Evolutionary conservation across 768 basidiomycete genomes (phyloP).

Genomic region (Xerocomus brunneocitrinus): DNA sequence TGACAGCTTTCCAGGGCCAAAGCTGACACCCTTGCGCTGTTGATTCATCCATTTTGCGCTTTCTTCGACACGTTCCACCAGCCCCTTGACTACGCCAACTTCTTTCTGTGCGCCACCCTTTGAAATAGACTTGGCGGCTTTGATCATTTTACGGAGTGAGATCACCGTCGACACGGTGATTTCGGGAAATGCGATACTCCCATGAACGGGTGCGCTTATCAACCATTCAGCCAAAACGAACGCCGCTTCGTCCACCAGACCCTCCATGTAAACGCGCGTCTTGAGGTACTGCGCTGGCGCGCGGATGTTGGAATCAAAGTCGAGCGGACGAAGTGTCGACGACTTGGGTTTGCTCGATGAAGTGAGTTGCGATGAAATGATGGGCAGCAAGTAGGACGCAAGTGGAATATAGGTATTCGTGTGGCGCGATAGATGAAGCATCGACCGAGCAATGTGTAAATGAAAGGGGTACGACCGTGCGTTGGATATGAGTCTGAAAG

Average conservation of each 20-base stretch:
- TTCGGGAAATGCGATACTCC: slow-evolving; percentile 92
- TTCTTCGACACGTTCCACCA: slow-evolving; percentile 87
- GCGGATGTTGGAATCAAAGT: slow-evolving; percentile 83
- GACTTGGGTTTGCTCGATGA: slow-evolving; percentile 70
- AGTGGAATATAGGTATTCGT: slow-evolving; percentile 86
- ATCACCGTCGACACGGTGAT: slow-evolving; percentile 75
- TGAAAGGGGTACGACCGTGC: slow-evolving; percentile 93
- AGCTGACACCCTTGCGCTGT: slow-evolving; percentile 61
- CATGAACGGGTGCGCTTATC: slow-evolving; percentile 62
- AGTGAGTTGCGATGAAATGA: slow-evolving; percentile 71
- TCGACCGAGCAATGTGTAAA: slow-evolving; percentile 84
- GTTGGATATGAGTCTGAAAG: slow-evolving; percentile 76
- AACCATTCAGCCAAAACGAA: slow-evolving; percentile 84
- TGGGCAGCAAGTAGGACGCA: slow-evolving; percentile 80
- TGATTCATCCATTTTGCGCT: slow-evolving; percentile 75
- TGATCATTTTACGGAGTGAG: slow-evolving; percentile 68
- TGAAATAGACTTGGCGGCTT: slow-evolving; percentile 46
- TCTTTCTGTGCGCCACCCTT: slow-evolving; percentile 46
- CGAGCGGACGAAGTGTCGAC: slow-evolving; percentile 82
- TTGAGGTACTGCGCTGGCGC: slow-evolving; percentile 84
- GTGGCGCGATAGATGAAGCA: slow-evolving; percentile 79
- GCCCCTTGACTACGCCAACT: slow-evolving; percentile 57
- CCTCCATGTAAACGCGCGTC: slow-evolving; percentile 83
- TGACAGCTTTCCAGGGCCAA: slow-evolving; percentile 66
- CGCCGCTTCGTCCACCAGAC: slow-evolving; percentile 72